Evolutionary conservation across 2,329 filamentous ascomycete genomes (phyloP).

Genomic region (Fusarium subtropicale): DNA sequence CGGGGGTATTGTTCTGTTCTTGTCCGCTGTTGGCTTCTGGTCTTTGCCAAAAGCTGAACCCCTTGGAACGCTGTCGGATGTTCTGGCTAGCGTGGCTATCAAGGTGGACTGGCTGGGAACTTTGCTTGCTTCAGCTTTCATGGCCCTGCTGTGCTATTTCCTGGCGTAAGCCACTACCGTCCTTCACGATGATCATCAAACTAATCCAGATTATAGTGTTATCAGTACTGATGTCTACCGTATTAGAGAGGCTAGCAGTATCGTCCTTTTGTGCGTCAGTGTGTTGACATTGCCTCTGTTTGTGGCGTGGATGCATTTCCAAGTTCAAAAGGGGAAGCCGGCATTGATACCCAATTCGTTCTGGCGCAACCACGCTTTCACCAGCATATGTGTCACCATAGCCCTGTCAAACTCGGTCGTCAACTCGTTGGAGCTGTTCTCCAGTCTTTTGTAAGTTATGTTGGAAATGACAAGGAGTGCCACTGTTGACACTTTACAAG

Average conservation of each 20-base stretch:
- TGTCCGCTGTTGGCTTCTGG: constrained; percentile 54
- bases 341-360: constrained; percentile 72
- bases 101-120: constrained; percentile 68
- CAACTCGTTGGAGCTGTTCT: constrained; percentile 60
- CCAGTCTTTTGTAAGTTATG: constrained; percentile 60
- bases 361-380: constrained; percentile 69
- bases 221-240: constrained; percentile 55
- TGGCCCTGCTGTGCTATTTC: constrained; percentile 65
- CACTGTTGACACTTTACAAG: constrained; percentile 45
- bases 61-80: constrained; percentile 42
- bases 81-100: constrained; percentile 40
- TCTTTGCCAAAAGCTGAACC: constrained; percentile 48
- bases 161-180: constrained; percentile 57
- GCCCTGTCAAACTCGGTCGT: constrained; percentile 59
- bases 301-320: constrained; percentile 64
- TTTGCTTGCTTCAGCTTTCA: constrained; percentile 57
- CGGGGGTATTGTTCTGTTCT: constrained; percentile 51
- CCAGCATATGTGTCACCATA: constrained; percentile 64
- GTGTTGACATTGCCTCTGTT: constrained; percentile 61
- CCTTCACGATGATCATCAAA: not conserved
- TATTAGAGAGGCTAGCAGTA: constrained; percentile 58
- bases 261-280: constrained; percentile 59
- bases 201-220: constrained; percentile 37
- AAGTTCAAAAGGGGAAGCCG: constrained; percentile 58
- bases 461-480: not conserved